phyloP scores from a whole-genome alignment of 352 stramenopile species.

The Globisporangium viniferum region DNA sequence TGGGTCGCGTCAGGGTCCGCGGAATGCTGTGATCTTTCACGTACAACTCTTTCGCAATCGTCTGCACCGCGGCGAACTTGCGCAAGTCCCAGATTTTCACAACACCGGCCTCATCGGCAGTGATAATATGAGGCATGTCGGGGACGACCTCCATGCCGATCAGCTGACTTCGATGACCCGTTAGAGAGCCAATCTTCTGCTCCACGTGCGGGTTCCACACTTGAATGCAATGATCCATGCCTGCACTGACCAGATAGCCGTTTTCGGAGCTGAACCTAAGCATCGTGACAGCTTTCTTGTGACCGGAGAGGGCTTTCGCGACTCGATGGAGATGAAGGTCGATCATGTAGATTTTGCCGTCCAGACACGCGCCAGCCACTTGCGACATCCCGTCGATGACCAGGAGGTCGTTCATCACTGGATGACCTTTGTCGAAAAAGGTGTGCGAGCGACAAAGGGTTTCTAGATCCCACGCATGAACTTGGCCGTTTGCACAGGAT shows the following conservation, averaged over 20 bases:
- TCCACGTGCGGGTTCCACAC: conserved; percentile 67
- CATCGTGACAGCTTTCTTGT: conserved; percentile 39
- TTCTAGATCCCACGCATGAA: conserved; percentile 43
- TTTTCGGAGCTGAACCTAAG: conserved; percentile 43
- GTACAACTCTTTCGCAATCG: conserved; percentile 31
- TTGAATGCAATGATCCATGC: conserved; percentile 49
- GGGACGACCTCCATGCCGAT: conserved; percentile 49
- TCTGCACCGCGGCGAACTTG: conserved; percentile 45
- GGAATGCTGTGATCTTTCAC: conserved; percentile 20
- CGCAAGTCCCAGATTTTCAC: conserved; percentile 57
- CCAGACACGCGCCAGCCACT: conserved; percentile 36
- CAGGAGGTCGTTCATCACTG: conserved; percentile 37
- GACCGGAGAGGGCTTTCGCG: conserved; percentile 33
- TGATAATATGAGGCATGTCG: conserved; percentile 46
- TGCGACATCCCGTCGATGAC: conserved; percentile 32
- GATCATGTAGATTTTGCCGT: conserved; percentile 63
- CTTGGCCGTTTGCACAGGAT: conserved; percentile 30
- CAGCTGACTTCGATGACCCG: conserved; percentile 40
- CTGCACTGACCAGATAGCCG: conserved; percentile 53
- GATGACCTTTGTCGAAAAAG: conserved; percentile 34
- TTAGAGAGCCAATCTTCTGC: conserved; percentile 45
- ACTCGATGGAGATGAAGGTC: conserved; percentile 30
- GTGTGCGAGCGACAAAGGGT: conserved; percentile 28
- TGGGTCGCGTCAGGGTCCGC: conserved; percentile 8
- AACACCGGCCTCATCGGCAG: conserved; percentile 43